These are phyloP conservation scores for Pseudonitzschia delicatissima DNA, from an alignment of 108 stramenopile genomes.

Conservation along the genomic window DNA sequence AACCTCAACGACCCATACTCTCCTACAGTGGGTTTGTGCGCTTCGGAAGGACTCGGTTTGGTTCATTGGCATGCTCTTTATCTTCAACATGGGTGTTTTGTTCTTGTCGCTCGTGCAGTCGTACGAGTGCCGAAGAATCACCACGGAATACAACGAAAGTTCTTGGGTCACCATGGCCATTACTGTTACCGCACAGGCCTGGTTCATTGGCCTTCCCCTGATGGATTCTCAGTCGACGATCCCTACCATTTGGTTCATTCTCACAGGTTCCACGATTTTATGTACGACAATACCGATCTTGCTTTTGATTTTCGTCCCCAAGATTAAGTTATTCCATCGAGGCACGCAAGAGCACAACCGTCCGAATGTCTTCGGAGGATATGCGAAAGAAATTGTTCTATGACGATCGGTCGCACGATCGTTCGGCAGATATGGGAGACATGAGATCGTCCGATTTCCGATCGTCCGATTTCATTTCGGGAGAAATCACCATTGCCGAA, in stretches of 20 bases:
- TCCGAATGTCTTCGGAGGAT: neutral
- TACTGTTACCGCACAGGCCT: slow-evolving; percentile 33
- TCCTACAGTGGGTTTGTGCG: slow-evolving; percentile 26
- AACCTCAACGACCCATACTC: neutral
- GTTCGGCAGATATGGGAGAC: neutral
- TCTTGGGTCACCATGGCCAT: slow-evolving; percentile 37
- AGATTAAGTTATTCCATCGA: no score
- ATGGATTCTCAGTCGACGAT: neutral
- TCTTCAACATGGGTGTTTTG: slow-evolving; percentile 24
- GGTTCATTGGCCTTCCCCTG: slow-evolving; percentile 41
- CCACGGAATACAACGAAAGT: slow-evolving; percentile 44
- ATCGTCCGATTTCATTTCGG: neutral
- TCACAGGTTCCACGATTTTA: slow-evolving; percentile 28
- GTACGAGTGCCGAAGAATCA: slow-evolving; percentile 44
- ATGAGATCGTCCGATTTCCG: neutral
- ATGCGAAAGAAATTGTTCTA: neutral
- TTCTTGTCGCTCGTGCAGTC: slow-evolving; percentile 43
- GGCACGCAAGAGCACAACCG: neutral
- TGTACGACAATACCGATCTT: slow-evolving; percentile 24
- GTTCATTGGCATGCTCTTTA: slow-evolving; percentile 25
- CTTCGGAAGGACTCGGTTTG: slow-evolving; percentile 4
- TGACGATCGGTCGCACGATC: neutral
- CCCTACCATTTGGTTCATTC: neutral
- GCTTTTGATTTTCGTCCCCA: slow-evolving; percentile 51
- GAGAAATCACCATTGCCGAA: neutral